Conservation (phyloP, 139 green algal genomes). For the Auxenochlorella protothecoides region DNA sequence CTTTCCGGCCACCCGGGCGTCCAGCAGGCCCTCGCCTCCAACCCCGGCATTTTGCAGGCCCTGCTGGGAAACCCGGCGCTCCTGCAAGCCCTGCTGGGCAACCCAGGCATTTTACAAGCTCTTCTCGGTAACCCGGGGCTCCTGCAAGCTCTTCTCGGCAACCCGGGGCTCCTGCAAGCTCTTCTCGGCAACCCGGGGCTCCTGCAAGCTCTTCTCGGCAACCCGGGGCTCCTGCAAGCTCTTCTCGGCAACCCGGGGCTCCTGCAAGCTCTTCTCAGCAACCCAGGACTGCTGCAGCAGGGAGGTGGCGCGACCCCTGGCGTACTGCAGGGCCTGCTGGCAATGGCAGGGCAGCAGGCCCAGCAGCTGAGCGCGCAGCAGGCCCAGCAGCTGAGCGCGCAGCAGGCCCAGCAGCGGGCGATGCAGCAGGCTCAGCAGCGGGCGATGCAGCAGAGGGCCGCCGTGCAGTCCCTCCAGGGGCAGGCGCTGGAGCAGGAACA, state of each 20-base stretch:
- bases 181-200: not conserved
- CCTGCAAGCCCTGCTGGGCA: too few species aligned
- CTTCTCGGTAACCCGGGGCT: too few species aligned
- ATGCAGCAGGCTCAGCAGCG: not conserved
- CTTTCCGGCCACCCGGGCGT: not conserved
- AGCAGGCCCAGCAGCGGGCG: not conserved
- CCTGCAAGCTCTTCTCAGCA: not conserved
- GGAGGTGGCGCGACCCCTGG: not conserved
- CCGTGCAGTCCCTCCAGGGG: not conserved
- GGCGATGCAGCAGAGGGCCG: not conserved
- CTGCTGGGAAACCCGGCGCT: too few species aligned
- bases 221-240: not conserved
- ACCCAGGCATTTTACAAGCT: too few species aligned
- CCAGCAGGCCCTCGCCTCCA: not conserved
- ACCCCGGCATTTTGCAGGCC: not conserved
- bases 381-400: not conserved
- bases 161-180: not conserved
- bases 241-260: not conserved
- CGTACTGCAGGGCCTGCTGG: too few species aligned
- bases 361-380: not conserved
- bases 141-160: not conserved
- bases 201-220: not conserved
- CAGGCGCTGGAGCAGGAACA: not conserved
- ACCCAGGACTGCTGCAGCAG: conserved; percentile 1
- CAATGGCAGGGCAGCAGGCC: too few species aligned